Percentiles rank a stretch among this genome's conserved stretches.
These are phyloP conservation scores for Xylariaceae sp. DNA, from an alignment of 2,329 filamentous ascomycete genomes.

Conservation along the genomic window DNA sequence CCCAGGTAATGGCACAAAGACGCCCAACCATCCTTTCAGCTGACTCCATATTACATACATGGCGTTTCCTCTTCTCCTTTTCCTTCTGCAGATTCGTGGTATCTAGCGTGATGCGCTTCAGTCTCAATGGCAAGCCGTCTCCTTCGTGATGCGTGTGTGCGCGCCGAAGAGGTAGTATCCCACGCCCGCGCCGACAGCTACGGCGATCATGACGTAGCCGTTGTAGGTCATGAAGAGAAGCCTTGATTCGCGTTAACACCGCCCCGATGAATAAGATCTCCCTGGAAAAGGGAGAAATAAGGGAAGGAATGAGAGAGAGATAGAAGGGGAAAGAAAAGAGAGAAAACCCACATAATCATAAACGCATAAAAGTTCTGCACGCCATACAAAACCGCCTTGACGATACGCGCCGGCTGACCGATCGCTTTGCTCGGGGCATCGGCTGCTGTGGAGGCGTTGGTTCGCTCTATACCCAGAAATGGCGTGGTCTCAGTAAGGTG, in stretches of 20 bases:
- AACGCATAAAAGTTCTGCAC: conserved; percentile 98
- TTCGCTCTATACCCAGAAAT: conserved; percentile 68
- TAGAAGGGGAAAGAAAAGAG: neutral
- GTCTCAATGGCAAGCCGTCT: conserved; percentile 78
- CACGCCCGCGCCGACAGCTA: conserved; percentile 80
- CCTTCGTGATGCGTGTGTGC: conserved; percentile 66
- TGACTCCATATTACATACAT: neutral
- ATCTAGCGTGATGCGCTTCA: neutral
- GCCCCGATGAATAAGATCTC: no score
- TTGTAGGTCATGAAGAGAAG: conserved; percentile 99
- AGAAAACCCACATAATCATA: conserved; percentile 85
- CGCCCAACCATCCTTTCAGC: no score
- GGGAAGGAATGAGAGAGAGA: neutral
- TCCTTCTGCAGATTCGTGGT: neutral
- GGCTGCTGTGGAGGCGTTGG: conserved; percentile 49
- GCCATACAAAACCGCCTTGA: conserved; percentile 81
- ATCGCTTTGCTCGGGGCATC: conserved; percentile 24
- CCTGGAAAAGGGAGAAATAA: no score
- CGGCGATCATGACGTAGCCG: conserved; percentile 91
- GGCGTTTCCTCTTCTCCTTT: neutral
- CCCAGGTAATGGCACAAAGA: no score
- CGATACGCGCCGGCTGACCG: conserved; percentile 64
- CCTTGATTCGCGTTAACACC: conserved; percentile 46
- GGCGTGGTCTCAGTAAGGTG: conserved; percentile 58
- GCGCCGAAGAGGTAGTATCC: conserved; percentile 81